phyloP scores from a whole-genome alignment of 495 filamentous ascomycete genomes.

The Aspergillus biplanus region DNA sequence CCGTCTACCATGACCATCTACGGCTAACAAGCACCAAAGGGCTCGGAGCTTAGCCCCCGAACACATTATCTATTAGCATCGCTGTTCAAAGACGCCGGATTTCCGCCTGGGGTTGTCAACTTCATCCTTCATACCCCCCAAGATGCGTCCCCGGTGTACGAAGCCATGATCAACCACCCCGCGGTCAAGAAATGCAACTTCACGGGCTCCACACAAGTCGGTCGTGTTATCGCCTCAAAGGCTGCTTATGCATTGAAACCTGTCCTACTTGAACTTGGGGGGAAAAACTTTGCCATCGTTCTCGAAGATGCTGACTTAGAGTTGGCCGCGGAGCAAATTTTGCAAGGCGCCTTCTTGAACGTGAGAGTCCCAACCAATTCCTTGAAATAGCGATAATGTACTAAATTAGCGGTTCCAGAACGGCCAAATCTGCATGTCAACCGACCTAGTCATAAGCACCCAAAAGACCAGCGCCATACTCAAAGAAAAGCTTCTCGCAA shows the following conservation, averaged over 20 bases:
- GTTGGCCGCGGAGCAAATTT: conserved; percentile 55
- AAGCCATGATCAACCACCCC: conserved; percentile 58
- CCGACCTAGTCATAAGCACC: conserved; percentile 71
- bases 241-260: conserved; percentile 70
- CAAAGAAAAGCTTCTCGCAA: not conserved
- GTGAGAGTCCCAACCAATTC: not conserved
- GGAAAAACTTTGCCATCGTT: conserved; percentile 67
- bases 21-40: not conserved
- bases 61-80: conserved; percentile 54
- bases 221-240: conserved; percentile 57
- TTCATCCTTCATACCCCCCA: conserved; percentile 54
- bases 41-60: conserved; percentile 68
- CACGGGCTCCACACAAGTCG: conserved; percentile 64
- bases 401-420: no score
- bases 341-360: conserved; percentile 42
- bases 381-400: no score
- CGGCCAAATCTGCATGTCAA: conserved; percentile 85
- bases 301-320: conserved; percentile 68
- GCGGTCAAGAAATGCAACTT: conserved; percentile 68
- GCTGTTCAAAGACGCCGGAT: conserved; percentile 26
- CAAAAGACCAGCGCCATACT: not conserved
- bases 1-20: no score
- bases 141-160: conserved; percentile 57
- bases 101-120: conserved; percentile 57
- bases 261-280: conserved; percentile 68